A percentile compares a stretch with the other conserved stretches of the same genome.
Conservation (phyloP, 441 rosid genomes). For the Erodium trifolium region DNA sequence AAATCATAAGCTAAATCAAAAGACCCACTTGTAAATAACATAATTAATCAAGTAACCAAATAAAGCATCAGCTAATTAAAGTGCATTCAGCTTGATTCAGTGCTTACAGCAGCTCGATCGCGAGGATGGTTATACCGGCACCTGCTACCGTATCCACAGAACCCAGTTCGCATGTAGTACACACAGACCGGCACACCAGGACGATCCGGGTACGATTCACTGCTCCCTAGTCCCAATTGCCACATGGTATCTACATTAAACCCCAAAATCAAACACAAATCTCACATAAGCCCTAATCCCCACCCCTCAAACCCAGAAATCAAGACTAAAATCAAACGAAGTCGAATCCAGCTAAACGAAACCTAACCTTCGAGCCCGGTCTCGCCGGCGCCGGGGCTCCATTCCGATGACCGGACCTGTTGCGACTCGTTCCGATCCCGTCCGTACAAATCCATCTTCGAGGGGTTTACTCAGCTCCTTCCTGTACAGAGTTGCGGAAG, state of each 20-base stretch:
- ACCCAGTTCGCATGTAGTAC: conserved; percentile 84
- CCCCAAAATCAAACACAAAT: conserved; percentile 3
- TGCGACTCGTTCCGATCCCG: conserved; percentile 40
- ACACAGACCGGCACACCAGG: conserved; percentile 69
- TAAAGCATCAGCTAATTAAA: neutral
- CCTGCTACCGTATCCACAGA: conserved; percentile 62
- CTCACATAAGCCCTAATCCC: conserved; percentile 19
- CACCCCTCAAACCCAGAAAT: neutral
- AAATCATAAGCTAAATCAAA: neutral
- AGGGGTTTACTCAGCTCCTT: neutral
- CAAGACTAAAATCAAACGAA: no score
- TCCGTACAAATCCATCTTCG: conserved; percentile 59
- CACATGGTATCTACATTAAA: conserved; percentile 66
- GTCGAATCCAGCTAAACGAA: neutral
- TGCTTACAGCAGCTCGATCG: conserved; percentile 70
- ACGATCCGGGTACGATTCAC: conserved; percentile 71
- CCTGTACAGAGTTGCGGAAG: conserved; percentile 33
- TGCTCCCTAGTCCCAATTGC: conserved; percentile 44
- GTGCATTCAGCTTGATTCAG: neutral
- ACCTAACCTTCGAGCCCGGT: conserved; percentile 56
- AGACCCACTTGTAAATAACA: neutral
- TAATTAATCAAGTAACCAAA: neutral
- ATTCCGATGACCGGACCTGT: conserved; percentile 37
- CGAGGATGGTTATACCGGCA: conserved; percentile 92
- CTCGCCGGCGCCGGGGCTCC: conserved; percentile 43